These are phyloP conservation scores for Chara braunii DNA, from an alignment of 139 green algal genomes.

Conservation along the genomic window DNA sequence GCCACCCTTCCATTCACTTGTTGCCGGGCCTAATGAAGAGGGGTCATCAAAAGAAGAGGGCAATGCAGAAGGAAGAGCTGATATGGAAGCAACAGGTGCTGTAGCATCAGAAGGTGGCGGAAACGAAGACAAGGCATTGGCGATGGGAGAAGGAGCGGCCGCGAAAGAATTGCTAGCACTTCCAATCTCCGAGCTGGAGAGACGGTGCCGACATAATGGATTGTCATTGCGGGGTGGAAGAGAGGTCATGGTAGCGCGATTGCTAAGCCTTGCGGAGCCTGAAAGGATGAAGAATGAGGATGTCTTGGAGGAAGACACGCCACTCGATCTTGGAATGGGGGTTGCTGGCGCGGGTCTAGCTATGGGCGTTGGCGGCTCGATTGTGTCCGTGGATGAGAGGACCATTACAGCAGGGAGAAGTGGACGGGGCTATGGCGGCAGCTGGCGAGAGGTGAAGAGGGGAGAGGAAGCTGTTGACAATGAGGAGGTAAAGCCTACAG, in stretches of 20 bases:
- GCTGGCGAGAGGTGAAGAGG: too few relatives aligned
- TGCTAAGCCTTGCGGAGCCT: slow-evolving; percentile 24
- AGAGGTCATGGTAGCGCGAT: slow-evolving; percentile 26
- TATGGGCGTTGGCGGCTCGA: too few relatives aligned
- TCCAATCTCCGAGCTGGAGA: slow-evolving; percentile 30
- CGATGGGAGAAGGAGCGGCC: slow-evolving; percentile 10
- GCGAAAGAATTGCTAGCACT: slow-evolving; percentile 26
- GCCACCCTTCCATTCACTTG: slow-evolving; percentile 18
- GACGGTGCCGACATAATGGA: slow-evolving; percentile 32
- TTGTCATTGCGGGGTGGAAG: slow-evolving; percentile 17
- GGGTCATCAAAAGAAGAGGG: background rate
- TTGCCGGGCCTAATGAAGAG: background rate
- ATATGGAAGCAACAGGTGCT: background rate
- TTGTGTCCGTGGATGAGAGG: too few relatives aligned
- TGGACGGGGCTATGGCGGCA: too few relatives aligned
- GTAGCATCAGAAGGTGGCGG: background rate
- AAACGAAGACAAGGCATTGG: slow-evolving; percentile 5
- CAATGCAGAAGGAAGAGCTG: background rate
- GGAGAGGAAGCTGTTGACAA: too few relatives aligned
- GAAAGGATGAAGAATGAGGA: slow-evolving; percentile 12
- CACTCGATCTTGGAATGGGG: too few relatives aligned
- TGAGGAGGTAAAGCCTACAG: too few relatives aligned
- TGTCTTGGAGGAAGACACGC: slow-evolving; percentile 3
- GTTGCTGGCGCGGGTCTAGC: too few relatives aligned
- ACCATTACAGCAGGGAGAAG: too few relatives aligned